A percentile compares a stretch with the other conserved stretches of the same genome.
Conservation (phyloP, 2,329 filamentous ascomycete species). For the Cadophora sp. region DNA sequence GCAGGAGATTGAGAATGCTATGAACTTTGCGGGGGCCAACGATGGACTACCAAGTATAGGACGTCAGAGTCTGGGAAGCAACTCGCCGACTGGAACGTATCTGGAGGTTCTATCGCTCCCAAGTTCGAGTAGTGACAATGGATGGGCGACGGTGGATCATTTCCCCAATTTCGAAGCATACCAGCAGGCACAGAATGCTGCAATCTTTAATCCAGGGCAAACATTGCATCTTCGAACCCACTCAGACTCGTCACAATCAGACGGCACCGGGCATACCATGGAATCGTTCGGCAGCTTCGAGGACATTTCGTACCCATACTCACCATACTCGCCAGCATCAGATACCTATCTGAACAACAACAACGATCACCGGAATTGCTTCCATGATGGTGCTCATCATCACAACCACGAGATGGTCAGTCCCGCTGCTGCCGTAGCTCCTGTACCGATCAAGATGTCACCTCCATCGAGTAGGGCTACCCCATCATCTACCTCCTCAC, state of each 20-base stretch:
- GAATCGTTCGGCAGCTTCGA: constrained; percentile 76
- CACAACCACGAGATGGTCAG: constrained; percentile 64
- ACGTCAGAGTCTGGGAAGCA: constrained; percentile 59
- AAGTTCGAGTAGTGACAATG: constrained; percentile 82
- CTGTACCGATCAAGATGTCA: constrained; percentile 72
- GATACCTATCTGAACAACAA: constrained; percentile 71
- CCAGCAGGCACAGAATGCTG: constrained; percentile 62
- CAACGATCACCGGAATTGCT: constrained; percentile 64
- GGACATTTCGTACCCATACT: constrained; percentile 71
- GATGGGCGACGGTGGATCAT: constrained; percentile 83
- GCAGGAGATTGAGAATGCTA: constrained; percentile 79
- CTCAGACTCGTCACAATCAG: constrained; percentile 83
- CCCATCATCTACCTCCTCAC: constrained; percentile 67
- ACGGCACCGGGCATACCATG: constrained; percentile 65
- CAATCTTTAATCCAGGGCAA: constrained; percentile 90
- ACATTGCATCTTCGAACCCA: constrained; percentile 87
- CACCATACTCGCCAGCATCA: constrained; percentile 83
- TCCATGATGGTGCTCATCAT: constrained; percentile 61
- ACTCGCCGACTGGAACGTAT: constrained; percentile 80
- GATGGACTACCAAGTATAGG: constrained; percentile 56
- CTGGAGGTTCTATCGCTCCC: constrained; percentile 85
- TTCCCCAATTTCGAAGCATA: constrained; percentile 75
- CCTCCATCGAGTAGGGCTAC: constrained; percentile 65
- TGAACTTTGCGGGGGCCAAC: constrained; percentile 56
- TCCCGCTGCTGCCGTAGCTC: constrained; percentile 70